phyloP scores from a whole-genome alignment of 2,329 filamentous ascomycete species.

The Colletotrichum zoysiae region DNA sequence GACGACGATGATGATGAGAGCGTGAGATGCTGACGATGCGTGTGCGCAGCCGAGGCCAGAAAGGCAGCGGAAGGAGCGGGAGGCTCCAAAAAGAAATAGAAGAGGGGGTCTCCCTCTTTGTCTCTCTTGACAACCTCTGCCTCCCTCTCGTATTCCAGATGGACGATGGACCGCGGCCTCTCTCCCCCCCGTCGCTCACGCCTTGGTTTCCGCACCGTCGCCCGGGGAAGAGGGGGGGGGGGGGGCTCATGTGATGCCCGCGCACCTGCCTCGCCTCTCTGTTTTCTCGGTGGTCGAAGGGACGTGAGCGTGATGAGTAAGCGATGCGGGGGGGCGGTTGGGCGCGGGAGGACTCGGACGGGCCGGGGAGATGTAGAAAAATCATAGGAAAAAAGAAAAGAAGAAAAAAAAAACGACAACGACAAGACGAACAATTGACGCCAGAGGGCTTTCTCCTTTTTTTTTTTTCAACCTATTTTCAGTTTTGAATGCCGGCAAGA shows the following conservation, averaged over 20 bases:
- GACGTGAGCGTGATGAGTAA: background rate
- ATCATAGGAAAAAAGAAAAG: background rate
- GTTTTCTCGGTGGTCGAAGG: background rate
- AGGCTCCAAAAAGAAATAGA: constrained; percentile 43
- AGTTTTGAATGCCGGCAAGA: background rate
- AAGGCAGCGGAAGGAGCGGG: constrained; percentile 55
- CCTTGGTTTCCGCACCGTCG: background rate
- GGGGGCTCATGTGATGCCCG: background rate
- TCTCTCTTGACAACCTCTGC: background rate
- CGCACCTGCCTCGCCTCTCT: background rate
- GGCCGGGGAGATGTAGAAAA: background rate
- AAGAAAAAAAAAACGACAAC: background rate
- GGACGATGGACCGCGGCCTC: background rate
- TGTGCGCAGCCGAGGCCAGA: constrained; percentile 62
- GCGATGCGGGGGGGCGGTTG: background rate
- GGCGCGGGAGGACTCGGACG: background rate
- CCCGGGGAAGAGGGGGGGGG: no score
- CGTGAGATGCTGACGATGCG: constrained; percentile 20
- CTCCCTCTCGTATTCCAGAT: background rate
- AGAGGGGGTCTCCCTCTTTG: no score
- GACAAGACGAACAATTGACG: background rate
- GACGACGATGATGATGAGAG: background rate
- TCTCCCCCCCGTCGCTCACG: background rate
- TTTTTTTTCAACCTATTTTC: background rate
- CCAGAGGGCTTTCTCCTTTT: background rate